Conservation (phyloP, 2,329 filamentous ascomycete species). For the Zarea fungicola region DNA sequence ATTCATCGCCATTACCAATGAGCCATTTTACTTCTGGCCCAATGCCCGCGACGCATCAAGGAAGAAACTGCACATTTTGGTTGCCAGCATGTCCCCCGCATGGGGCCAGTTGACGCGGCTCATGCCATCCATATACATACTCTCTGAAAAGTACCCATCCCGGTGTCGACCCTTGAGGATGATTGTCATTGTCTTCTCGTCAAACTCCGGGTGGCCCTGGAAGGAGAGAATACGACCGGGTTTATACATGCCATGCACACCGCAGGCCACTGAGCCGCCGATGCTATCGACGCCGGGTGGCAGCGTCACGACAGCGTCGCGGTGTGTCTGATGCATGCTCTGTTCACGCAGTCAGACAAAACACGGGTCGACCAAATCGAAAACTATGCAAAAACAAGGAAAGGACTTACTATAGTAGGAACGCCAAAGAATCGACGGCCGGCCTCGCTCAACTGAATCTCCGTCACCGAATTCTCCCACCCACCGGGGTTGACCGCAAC, state of each 20-base stretch:
- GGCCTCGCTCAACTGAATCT: constrained; percentile 33
- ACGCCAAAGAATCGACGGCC: constrained; percentile 36
- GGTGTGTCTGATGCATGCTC: constrained; percentile 44
- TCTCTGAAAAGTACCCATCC: constrained; percentile 23
- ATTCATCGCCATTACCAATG: background rate
- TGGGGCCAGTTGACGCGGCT: constrained; percentile 18
- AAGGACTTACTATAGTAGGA: constrained; percentile 26
- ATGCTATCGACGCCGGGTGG: constrained; percentile 36
- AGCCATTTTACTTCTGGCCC: constrained; percentile 1
- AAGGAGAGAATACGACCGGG: constrained; percentile 35
- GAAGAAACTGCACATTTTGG: constrained; percentile 8
- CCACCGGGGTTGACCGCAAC: constrained; percentile 34
- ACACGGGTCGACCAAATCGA: too few relatives aligned
- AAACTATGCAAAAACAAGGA: background rate
- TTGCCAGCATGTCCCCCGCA: constrained; percentile 7
- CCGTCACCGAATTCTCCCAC: constrained; percentile 42
- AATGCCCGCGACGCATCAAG: constrained; percentile 1
- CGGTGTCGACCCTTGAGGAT: constrained; percentile 25
- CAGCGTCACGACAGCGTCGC: constrained; percentile 36
- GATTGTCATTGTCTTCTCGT: constrained; percentile 33
- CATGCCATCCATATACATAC: constrained; percentile 23
- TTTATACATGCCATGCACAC: constrained; percentile 38
- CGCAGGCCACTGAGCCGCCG: constrained; percentile 35
- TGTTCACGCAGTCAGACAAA: constrained; percentile 14
- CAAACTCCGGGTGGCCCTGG: constrained; percentile 46